These are phyloP conservation scores for Lentinus brumalis DNA, from an alignment of 768 basidiomycete genomes.

Conservation along the genomic window DNA sequence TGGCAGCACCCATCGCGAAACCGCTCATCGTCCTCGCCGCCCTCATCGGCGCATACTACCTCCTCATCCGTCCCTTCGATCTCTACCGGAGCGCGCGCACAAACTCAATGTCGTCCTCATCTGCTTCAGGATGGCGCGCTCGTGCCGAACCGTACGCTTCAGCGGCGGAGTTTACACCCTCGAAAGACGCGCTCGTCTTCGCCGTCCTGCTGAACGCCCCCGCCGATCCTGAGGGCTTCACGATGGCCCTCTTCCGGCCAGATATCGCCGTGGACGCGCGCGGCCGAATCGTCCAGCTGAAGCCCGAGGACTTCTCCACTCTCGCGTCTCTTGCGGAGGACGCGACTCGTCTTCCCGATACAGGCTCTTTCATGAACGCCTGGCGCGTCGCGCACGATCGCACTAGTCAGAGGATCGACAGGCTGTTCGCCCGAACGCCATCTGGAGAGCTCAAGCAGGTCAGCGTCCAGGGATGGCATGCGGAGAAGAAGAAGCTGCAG, in stretches of 20 bases:
- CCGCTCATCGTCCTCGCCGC: slow-evolving; percentile 11
- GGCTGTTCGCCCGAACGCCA: slow-evolving; percentile 17
- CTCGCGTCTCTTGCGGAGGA: slow-evolving; percentile 18
- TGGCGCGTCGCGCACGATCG: slow-evolving; percentile 23
- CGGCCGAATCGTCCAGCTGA: slow-evolving; percentile 17
- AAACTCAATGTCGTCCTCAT: slow-evolving; percentile 5
- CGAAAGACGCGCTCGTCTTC: slow-evolving; percentile 18
- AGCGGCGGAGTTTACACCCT: slow-evolving; percentile 18
- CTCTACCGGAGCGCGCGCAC: neutral
- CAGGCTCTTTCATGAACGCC: slow-evolving; percentile 24
- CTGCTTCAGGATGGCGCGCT: slow-evolving; percentile 21
- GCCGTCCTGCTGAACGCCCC: slow-evolving; percentile 24
- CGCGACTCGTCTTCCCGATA: slow-evolving; percentile 15
- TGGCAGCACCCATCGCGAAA: slow-evolving; percentile 8
- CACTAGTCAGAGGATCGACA: slow-evolving; percentile 24
- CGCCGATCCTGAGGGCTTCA: slow-evolving; percentile 25
- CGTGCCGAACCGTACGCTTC: slow-evolving; percentile 18
- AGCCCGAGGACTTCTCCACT: slow-evolving; percentile 15
- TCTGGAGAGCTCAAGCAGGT: slow-evolving; percentile 14
- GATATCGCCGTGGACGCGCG: slow-evolving; percentile 27
- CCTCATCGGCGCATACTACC: slow-evolving; percentile 13
- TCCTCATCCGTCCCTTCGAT: slow-evolving; percentile 9
- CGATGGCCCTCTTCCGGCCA: slow-evolving; percentile 26
- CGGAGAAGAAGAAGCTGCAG: slow-evolving; percentile 17
- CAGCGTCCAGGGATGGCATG: slow-evolving; percentile 27